Evolutionary conservation across 139 green algal species (phyloP).

Genomic region (Haematococcus lacustris): DNA sequence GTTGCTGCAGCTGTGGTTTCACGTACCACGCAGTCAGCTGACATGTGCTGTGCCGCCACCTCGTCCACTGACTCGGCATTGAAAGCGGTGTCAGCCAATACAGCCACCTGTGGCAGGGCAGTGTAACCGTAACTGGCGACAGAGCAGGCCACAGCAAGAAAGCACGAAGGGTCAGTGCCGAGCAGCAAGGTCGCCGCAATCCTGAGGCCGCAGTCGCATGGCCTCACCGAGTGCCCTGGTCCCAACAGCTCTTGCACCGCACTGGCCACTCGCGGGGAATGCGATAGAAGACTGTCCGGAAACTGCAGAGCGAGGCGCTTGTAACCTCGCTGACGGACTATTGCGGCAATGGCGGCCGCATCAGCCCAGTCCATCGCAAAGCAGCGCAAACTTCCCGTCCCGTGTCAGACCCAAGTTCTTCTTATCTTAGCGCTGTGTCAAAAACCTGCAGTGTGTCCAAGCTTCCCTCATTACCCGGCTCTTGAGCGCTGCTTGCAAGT

Average conservation of each 20-base stretch:
- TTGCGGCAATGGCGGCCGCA: too few species aligned
- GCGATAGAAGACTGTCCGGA: constrained; percentile 54
- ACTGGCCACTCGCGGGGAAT: constrained; percentile 29
- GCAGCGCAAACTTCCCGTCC: too few species aligned
- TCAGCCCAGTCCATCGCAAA: too few species aligned
- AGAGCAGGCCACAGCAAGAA: not conserved
- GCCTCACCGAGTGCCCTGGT: constrained; percentile 8
- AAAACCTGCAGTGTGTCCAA: too few species aligned
- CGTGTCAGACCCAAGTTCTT: too few species aligned
- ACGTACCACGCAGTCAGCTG: constrained; percentile 66
- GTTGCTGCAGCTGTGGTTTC: too few species aligned
- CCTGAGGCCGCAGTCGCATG: not conserved
- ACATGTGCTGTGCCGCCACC: constrained; percentile 71
- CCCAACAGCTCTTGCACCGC: constrained; percentile 19
- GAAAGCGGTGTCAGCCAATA: constrained; percentile 79
- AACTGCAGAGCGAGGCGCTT: constrained; percentile 61
- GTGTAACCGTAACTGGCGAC: not conserved
- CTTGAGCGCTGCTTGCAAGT: too few species aligned
- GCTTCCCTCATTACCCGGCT: too few species aligned
- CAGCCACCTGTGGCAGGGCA: constrained; percentile 43
- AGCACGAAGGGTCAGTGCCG: not conserved
- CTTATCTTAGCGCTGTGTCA: too few species aligned
- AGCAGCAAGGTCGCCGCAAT: not conserved
- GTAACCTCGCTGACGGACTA: too few species aligned
- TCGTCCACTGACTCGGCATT: constrained; percentile 76